Percentiles rank a stretch among this genome's conserved stretches.
phyloP scores from a whole-genome alignment of 2,329 filamentous ascomycete species.

The Ceratocystis eucalypticola region DNA sequence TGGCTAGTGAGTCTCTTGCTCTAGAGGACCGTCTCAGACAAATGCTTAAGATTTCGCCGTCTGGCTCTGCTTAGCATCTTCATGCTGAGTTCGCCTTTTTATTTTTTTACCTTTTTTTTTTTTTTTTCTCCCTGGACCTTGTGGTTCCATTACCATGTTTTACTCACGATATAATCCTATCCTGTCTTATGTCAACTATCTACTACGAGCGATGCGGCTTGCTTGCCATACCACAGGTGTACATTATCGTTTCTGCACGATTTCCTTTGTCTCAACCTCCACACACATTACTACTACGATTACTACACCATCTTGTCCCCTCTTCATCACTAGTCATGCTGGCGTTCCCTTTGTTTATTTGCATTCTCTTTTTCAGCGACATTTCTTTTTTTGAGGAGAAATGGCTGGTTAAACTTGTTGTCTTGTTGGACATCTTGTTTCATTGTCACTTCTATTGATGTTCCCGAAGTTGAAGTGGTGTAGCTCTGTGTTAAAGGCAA shows the following conservation, averaged over 20 bases:
- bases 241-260: neutral
- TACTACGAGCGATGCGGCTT: neutral
- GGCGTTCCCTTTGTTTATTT: neutral
- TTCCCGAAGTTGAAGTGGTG: neutral
- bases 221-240: neutral
- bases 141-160: slow-evolving; percentile 7
- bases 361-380: neutral
- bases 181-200: neutral
- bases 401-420: neutral
- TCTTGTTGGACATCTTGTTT: neutral
- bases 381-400: neutral
- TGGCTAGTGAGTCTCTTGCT: neutral
- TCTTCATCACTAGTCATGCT: neutral
- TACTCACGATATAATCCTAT: neutral
- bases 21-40: slow-evolving; percentile 16
- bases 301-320: neutral
- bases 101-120: neutral
- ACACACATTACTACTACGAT: neutral
- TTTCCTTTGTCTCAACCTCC: neutral
- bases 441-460: neutral
- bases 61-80: neutral
- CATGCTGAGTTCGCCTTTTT: neutral
- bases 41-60: slow-evolving; percentile 16
- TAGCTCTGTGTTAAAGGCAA: neutral
- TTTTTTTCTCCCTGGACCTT: slow-evolving; percentile 1